Conservation (phyloP, 2,329 filamentous ascomycete genomes). For the Phyllosticta citrichinensis region DNA sequence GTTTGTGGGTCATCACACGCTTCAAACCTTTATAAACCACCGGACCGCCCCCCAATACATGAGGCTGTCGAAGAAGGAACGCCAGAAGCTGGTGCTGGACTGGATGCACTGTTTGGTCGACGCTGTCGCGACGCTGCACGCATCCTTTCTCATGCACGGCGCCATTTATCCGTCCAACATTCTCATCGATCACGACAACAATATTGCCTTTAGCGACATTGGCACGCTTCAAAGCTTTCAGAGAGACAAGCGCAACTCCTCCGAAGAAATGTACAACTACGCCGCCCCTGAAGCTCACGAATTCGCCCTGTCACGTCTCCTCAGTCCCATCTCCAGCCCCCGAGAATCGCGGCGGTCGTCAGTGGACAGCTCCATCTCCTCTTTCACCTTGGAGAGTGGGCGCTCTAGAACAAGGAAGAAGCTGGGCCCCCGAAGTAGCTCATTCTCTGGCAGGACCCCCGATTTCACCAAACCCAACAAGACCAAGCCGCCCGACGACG, state of each 20-base stretch:
- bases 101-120: conserved; percentile 68
- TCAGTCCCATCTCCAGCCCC: conserved; percentile 13
- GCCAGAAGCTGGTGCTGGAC: conserved; percentile 53
- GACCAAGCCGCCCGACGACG: conserved; percentile 18
- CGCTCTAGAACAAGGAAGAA: conserved; percentile 16
- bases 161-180: conserved; percentile 64
- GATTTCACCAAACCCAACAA: background rate
- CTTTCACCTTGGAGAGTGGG: conserved; percentile 19
- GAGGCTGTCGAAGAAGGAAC: conserved; percentile 49
- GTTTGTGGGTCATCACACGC: conserved; percentile 55
- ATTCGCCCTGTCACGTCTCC: conserved; percentile 16
- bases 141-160: conserved; percentile 52
- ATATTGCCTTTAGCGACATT: conserved; percentile 58
- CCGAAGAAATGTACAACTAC: conserved; percentile 64
- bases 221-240: conserved; percentile 39
- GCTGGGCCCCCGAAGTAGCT: background rate
- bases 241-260: conserved; percentile 44
- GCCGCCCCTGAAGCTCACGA: conserved; percentile 52
- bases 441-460: conserved; percentile 15
- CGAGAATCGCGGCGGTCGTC: conserved; percentile 18
- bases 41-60: conserved; percentile 52
- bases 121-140: conserved; percentile 58
- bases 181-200: conserved; percentile 54
- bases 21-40: conserved; percentile 57
- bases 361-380: conserved; percentile 26